Conservation (phyloP, 2,329 filamentous ascomycete species). For the Cryphonectria radicalis region DNA sequence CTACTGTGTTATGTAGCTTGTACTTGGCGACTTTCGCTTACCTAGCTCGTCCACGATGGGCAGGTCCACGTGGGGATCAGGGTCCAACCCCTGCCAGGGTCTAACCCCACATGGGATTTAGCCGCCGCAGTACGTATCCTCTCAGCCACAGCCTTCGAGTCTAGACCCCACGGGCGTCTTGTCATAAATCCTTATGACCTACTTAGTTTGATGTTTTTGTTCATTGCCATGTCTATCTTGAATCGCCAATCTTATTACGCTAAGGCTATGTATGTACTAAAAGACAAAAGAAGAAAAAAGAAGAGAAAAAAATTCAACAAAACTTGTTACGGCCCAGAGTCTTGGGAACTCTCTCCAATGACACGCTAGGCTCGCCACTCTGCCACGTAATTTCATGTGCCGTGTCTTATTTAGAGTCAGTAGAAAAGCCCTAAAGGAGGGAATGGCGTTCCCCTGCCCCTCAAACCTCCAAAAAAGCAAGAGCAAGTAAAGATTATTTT, state of each 20-base stretch:
- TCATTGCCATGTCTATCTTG: not conserved
- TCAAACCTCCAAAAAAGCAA: too few relatives aligned
- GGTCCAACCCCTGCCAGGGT: not conserved
- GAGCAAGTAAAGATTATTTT: not conserved
- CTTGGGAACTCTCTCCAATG: not conserved
- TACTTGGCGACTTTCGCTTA: not conserved
- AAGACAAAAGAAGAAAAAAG: not conserved
- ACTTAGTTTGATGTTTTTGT: not conserved
- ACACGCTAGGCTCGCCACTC: not conserved
- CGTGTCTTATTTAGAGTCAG: not conserved
- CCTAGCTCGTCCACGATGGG: not conserved
- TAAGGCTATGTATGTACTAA: not conserved
- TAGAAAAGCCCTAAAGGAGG: too few relatives aligned
- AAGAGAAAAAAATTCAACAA: not conserved
- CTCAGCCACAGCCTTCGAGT: not conserved
- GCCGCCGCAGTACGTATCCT: not conserved
- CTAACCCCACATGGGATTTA: not conserved
- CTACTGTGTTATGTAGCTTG: not conserved
- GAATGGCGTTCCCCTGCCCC: too few relatives aligned
- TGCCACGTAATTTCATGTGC: not conserved
- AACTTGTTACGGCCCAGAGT: not conserved
- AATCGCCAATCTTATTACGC: not conserved
- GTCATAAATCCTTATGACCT: not conserved
- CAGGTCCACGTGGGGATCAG: constrained; percentile 6
- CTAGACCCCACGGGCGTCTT: not conserved